phyloP scores from a whole-genome alignment of 2,329 filamentous ascomycete genomes.

The Aspergillus fijiensis region DNA sequence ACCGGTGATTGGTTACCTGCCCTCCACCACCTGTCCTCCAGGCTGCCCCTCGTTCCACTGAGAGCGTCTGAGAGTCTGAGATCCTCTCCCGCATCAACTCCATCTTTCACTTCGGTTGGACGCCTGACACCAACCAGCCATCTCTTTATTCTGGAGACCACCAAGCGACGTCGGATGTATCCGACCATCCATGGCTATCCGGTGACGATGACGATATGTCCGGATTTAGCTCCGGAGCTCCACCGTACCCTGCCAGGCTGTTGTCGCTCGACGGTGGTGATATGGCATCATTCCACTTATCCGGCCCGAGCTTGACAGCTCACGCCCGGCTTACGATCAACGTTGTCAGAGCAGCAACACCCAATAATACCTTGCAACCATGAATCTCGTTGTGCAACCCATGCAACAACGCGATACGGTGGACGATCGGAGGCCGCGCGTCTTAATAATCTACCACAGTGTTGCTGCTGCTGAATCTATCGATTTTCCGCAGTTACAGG shows the following conservation, averaged over 20 bases:
- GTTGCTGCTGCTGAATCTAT: not conserved
- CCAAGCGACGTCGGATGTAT: not conserved
- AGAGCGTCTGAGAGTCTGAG: too few species aligned
- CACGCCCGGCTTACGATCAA: too few species aligned
- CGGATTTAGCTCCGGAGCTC: not conserved
- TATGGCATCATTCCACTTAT: not conserved
- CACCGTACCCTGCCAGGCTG: not conserved
- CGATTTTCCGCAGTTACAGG: not conserved
- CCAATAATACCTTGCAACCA: not conserved
- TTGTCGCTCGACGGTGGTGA: not conserved
- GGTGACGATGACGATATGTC: not conserved
- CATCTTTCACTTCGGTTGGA: not conserved
- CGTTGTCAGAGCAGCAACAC: not conserved
- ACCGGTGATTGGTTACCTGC: slow-evolving; percentile 15
- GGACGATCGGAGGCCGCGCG: not conserved
- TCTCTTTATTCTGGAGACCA: not conserved
- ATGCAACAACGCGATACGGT: not conserved
- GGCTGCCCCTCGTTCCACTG: not conserved
- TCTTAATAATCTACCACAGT: not conserved
- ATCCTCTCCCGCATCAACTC: too few species aligned
- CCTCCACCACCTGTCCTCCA: not conserved
- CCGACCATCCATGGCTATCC: not conserved
- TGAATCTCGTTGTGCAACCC: not conserved
- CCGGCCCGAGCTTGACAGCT: not conserved
- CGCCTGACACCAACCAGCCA: not conserved